Base-by-base conservation (phyloP, 2,329 filamentous ascomycete species). In the Claviceps purpurea region DNA sequence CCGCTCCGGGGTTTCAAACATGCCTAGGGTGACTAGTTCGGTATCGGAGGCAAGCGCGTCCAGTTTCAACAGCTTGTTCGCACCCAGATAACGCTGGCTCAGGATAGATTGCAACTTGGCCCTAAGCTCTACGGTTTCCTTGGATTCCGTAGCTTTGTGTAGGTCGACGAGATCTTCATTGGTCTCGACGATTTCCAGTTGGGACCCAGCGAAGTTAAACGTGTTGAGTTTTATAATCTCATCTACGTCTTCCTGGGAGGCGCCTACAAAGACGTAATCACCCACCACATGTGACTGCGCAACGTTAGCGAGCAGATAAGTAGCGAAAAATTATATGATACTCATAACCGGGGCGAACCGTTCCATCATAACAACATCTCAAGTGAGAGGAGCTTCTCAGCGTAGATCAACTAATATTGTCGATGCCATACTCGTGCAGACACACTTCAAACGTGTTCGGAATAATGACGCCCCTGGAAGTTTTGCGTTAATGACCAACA, bases 1-100 rank as follows among this genome's bases (percentile, higher is more conserved):
- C 1, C 82, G 83, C 3, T 84, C 81, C 54, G 77, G 79, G 54
- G 73, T 80, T 56, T 81, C 78, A 64, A 95, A 89, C 61, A 91
- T 85, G 40, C 87, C 87, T 67, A 89, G 82, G 43, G 78, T 74
- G 51, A 82, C 73, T 4, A 97, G 77, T 53, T 83, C 79, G 2
- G 80, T 70, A 60, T 97, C 91, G 47, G 78, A 73, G 37, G 79
- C 83, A 10, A 97, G 78, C 1, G 77, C 74, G n/a, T 88, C 89
- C 10, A 98, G 79, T 62, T 95, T 82, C 41, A 97, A 77, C 0
- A 96, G 72, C 67, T 94, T 95, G 50, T 74, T 73, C 6, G 75
- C 73, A 16, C 76, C 68, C 55, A 86, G 74, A 68, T 95, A 97
- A 48, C 93, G 84, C 51, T 79, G 77, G 51, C 77, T 77, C 14